These are phyloP conservation scores for Rhizopogon sp. DNA, from an alignment of 768 basidiomycete genomes.

Conservation along the genomic window DNA sequence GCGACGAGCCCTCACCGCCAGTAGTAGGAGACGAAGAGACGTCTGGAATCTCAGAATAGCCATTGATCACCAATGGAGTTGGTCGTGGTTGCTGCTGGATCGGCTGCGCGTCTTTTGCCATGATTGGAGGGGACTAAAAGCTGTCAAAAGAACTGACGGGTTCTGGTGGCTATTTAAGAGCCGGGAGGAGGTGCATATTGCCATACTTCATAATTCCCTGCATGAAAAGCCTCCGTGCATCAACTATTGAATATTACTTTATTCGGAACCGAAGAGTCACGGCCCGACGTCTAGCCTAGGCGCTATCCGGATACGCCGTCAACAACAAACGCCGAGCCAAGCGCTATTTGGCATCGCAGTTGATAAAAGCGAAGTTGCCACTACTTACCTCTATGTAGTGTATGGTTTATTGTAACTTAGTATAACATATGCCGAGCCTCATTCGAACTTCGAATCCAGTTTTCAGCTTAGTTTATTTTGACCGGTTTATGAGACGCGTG, in stretches of 20 bases:
- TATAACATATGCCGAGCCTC: too few relatives aligned
- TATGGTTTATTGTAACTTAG: too few relatives aligned
- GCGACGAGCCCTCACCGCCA: neutral
- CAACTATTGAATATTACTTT: neutral
- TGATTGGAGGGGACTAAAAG: neutral
- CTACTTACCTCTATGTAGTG: too few relatives aligned
- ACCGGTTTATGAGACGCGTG: too few relatives aligned
- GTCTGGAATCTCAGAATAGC: slow-evolving; percentile 1
- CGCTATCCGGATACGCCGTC: too few relatives aligned
- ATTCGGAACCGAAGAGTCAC: slow-evolving; percentile 15
- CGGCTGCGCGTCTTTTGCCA: slow-evolving; percentile 5
- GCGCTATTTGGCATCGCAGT: too few relatives aligned
- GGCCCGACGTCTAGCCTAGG: too few relatives aligned
- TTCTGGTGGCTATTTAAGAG: neutral
- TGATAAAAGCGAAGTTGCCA: too few relatives aligned
- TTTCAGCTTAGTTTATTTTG: too few relatives aligned
- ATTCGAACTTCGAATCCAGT: too few relatives aligned
- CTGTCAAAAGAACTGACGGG: neutral
- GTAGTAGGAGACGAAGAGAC: neutral
- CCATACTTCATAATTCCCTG: slow-evolving; percentile 1
- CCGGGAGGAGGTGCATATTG: neutral
- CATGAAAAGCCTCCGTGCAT: slow-evolving; percentile 1
- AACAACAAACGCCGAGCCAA: too few relatives aligned
- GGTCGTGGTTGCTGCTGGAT: slow-evolving; percentile 8
- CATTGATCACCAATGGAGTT: neutral